Base-by-base conservation (phyloP, 768 basidiomycete species). In the Rickenella mellea region DNA sequence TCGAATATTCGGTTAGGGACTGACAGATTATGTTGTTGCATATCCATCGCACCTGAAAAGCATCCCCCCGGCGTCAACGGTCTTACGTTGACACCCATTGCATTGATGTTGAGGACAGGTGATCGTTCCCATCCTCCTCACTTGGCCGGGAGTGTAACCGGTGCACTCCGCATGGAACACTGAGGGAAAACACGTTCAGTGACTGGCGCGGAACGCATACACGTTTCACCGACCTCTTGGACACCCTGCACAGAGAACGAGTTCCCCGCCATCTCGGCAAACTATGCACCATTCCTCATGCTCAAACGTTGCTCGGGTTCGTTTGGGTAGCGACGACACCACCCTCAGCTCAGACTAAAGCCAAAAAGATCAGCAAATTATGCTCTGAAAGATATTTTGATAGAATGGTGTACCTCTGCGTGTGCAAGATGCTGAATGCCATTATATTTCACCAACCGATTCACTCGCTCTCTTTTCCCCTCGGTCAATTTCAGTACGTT, bases 281-380 rank as follows among this genome's bases (percentile, higher is more conserved):
- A 67, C 58, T 27, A 72, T 67, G 53, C 78, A 80, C 60, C 65
- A 76, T 46, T 80, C 76, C 52, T 80, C 74, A 22, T 62, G 69
- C 3, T 72, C 76, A 41, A 64, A 70, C 39, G 52, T 62, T 61
- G 19, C 40, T 46, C 54, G 43, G 60, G 28, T 53, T 50, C n/a
- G n/a, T n/a, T n/a, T n/a, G n/a, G n/a, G n/a, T n/a, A n/a, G n/a
- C n/a, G n/a, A n/a, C n/a, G n/a, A n/a, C n/a, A n/a, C n/a, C n/a
- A n/a, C n/a, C n/a, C n/a, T n/a, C n/a, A n/a, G n/a, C n/a, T n/a
- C n/a, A n/a, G n/a, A n/a, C n/a, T n/a, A n/a, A n/a, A n/a, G n/a
- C n/a, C n/a, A n/a, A n/a, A n/a, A n/a, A n/a, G n/a, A n/a, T n/a
- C n/a, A n/a, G n/a, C n/a, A n/a, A n/a, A n/a, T n/a, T n/a, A n/a